Evolutionary conservation across 495 filamentous ascomycete genomes (phyloP).

Genomic region (Aspergillus indologenus): DNA sequence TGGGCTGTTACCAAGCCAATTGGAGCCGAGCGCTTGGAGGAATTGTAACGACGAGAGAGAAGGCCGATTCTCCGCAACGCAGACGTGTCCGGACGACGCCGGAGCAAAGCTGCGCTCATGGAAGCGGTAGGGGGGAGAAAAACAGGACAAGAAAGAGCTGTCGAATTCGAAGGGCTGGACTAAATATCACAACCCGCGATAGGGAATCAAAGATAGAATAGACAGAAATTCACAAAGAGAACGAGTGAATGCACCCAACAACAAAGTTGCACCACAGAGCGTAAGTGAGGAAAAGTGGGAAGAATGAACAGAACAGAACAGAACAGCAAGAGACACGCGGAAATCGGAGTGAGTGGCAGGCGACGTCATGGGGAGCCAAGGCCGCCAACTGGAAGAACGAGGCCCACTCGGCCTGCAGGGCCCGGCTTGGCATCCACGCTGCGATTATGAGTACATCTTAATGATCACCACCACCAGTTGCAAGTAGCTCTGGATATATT

Average conservation of each 20-base stretch:
- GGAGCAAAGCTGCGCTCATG: conserved; percentile 41
- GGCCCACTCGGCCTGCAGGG: conserved; percentile 12
- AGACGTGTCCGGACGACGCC: conserved; percentile 33
- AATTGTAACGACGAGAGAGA: conserved; percentile 23
- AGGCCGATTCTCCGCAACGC: conserved; percentile 33
- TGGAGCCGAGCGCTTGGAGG: conserved; percentile 13
- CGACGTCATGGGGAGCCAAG: conserved; percentile 10
- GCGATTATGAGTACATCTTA: too few species aligned
- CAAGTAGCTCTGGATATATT: too few species aligned
- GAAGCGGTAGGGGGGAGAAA: conserved; percentile 11
- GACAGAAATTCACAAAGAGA: background rate
- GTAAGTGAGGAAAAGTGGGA: background rate
- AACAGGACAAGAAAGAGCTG: conserved; percentile 1
- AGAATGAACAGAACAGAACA: too few species aligned
- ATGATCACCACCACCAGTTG: too few species aligned
- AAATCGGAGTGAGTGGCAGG: conserved; percentile 1
- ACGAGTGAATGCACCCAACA: background rate
- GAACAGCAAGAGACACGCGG: background rate
- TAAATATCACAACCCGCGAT: background rate
- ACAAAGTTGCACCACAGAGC: background rate
- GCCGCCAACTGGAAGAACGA: background rate
- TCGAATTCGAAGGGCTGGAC: background rate
- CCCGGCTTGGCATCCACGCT: conserved; percentile 13
- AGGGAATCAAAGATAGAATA: background rate
- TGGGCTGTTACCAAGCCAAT: conserved; percentile 18